These are phyloP conservation scores for Gossypium lobatum DNA, from an alignment of 441 rosid species.

Conservation along the genomic window DNA sequence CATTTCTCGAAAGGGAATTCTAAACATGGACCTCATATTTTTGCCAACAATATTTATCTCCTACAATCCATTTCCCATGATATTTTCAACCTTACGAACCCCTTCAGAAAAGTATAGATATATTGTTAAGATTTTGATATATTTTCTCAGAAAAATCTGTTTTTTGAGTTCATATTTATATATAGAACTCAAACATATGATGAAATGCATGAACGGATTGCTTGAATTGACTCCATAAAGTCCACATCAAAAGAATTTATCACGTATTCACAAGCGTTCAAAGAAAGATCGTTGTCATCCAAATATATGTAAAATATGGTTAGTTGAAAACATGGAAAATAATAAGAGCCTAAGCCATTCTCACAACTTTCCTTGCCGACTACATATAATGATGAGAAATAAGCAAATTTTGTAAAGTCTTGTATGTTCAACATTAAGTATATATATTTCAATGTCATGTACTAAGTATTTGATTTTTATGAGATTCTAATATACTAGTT, in stretches of 20 bases:
- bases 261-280: not conserved
- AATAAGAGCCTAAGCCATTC: not conserved
- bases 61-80: not conserved
- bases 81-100: not conserved
- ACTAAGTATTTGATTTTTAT: too few relatives aligned
- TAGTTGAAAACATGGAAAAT: not conserved
- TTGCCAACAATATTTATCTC: not conserved
- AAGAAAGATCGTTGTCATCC: not conserved
- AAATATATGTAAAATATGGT: not conserved
- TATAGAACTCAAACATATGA: too few relatives aligned
- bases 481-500: too few relatives aligned
- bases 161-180: too few relatives aligned
- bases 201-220: too few relatives aligned
- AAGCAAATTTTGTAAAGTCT: not conserved
- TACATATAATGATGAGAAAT: not conserved
- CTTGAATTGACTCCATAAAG: not conserved
- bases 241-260: not conserved
- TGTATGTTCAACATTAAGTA: too few relatives aligned
- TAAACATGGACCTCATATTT: slow-evolving; percentile 6
- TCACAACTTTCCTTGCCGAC: not conserved
- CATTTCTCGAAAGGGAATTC: not conserved
- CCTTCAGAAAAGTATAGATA: not conserved
- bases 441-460: too few relatives aligned
- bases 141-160: too few relatives aligned
- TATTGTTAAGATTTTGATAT: too few relatives aligned